Conservation (phyloP, 2,329 filamentous ascomycete species). For the Dothistroma septosporum region DNA sequence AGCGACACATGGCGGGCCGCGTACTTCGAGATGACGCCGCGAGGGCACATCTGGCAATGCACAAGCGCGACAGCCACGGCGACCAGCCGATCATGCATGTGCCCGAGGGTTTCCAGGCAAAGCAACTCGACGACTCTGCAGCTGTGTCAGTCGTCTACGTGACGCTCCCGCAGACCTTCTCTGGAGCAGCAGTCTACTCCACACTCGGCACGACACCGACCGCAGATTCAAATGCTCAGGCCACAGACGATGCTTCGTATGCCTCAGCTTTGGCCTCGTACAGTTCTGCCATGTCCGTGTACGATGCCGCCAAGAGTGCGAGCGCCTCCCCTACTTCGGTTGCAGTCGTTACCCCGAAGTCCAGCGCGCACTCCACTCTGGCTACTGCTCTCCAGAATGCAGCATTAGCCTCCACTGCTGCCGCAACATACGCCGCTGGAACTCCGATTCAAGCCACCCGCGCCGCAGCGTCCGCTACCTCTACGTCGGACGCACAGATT, state of each 20-base stretch:
- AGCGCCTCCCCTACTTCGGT: slow-evolving; percentile 8
- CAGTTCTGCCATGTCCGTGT: slow-evolving; percentile 12
- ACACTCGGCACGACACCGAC: slow-evolving; percentile 23
- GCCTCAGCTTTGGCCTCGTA: slow-evolving; percentile 14
- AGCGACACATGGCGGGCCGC: slow-evolving; percentile 28
- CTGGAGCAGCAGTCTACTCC: slow-evolving; percentile 40
- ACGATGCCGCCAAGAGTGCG: slow-evolving; percentile 6
- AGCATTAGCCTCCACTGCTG: slow-evolving; percentile 7
- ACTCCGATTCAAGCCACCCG: slow-evolving; percentile 25
- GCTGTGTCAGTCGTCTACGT: slow-evolving; percentile 50
- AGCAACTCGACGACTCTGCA: slow-evolving; percentile 3
- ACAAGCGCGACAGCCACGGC: slow-evolving; percentile 29
- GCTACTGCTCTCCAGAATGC: slow-evolving; percentile 14
- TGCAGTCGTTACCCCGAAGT: slow-evolving; percentile 15
- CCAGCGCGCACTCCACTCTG: slow-evolving; percentile 8
- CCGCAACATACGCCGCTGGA: slow-evolving; percentile 14
- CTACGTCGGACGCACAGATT: slow-evolving; percentile 7
- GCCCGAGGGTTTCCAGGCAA: slow-evolving; percentile 23
- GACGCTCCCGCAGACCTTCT: slow-evolving; percentile 51
- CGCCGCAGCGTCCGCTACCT: slow-evolving; percentile 9
- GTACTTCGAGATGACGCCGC: slow-evolving; percentile 30
- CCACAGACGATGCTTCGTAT: slow-evolving; percentile 16
- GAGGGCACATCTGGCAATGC: slow-evolving; percentile 22
- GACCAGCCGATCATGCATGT: slow-evolving; percentile 26
- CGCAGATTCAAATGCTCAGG: slow-evolving; percentile 11